Base-by-base conservation (phyloP, 441 rosid genomes). In the Erodium chrysanthum region DNA sequence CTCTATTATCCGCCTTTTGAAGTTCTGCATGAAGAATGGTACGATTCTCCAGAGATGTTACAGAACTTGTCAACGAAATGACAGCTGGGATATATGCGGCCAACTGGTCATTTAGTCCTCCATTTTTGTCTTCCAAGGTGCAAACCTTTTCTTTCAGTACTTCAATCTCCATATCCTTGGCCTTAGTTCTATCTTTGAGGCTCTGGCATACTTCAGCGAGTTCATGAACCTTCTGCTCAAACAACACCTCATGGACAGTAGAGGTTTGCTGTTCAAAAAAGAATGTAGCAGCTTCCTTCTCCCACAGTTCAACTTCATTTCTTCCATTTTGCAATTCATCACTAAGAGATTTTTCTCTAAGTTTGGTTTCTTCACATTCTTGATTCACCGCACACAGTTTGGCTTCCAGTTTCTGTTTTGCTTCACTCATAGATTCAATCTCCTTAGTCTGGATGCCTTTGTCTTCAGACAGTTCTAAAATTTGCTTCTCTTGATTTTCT, bases 1-100 rank as follows among this genome's bases (percentile, higher is more conserved):
- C 81, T 66, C 73, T 77, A 25, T 35, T 10, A 58, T 58, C n/a
- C 4, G 29, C 72, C 64, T 74, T 65, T 69, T 66, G 71, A 73
- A 72, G 76, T 71, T 65, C 62, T 33, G 61, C 66, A 50, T 70
- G 80, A 80, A 77, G 50, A 71, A 75, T 70, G 58, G 76, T 68
- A 74, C 64, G 86, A 66, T 75, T 81, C 76, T 88, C 97, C 78
- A 95, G 76, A 68, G 96, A 87, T 46, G 77, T 68, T 58, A 95
- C 58, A 73, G 84, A 76, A 27, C 86, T 85, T 76, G 71, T 78
- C 78, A 95, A 77, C 76, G 87, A 81, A 75, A 70, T 65, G 44
- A 88, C 74, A 52, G 81, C 87, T 31, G 88, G 84, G 69, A 74
- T 66, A 76, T 82, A 84, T 54, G 83, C 83, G 64, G 73, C 79